Conservation (phyloP, 2,329 filamentous ascomycete species). For the Hypoxylon sp. region DNA sequence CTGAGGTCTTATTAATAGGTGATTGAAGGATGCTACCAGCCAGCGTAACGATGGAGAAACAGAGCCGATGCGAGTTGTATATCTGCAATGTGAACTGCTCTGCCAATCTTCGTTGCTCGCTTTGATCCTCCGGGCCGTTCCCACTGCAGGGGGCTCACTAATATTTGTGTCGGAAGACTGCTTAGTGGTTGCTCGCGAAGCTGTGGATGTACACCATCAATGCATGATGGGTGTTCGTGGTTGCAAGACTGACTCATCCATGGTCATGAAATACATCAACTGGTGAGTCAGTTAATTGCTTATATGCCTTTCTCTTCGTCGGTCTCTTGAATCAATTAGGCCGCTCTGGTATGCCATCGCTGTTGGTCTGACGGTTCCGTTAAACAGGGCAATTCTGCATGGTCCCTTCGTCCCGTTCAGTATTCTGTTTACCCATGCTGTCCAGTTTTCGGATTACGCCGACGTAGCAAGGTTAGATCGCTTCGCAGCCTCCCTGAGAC, state of each 20-base stretch:
- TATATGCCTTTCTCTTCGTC: neutral
- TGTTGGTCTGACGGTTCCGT: neutral
- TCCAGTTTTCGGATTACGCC: constrained; percentile 48
- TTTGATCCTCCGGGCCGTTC: constrained; percentile 54
- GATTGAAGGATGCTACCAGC: constrained; percentile 12
- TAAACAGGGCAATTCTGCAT: constrained; percentile 55
- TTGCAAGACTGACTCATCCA: constrained; percentile 32
- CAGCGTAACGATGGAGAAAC: constrained; percentile 4
- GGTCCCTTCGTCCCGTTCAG: constrained; percentile 58
- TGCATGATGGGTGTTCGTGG: constrained; percentile 51
- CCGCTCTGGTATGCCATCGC: neutral
- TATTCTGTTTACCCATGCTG: constrained; percentile 54
- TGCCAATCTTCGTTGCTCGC: constrained; percentile 56
- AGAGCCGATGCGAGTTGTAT: constrained; percentile 52
- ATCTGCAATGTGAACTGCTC: constrained; percentile 55
- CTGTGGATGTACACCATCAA: constrained; percentile 55
- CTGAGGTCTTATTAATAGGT: constrained; percentile 10
- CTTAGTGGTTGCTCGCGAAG: constrained; percentile 53
- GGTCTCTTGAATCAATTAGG: neutral
- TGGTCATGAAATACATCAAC: constrained; percentile 56
- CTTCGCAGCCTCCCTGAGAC: constrained; percentile 54
- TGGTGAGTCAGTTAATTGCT: constrained; percentile 47
- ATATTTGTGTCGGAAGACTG: constrained; percentile 51
- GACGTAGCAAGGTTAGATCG: constrained; percentile 50
- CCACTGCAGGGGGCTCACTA: constrained; percentile 37